Evolutionary conservation across 805 yeast genomes (phyloP).

Genomic region (Candida namnaoensis): DNA sequence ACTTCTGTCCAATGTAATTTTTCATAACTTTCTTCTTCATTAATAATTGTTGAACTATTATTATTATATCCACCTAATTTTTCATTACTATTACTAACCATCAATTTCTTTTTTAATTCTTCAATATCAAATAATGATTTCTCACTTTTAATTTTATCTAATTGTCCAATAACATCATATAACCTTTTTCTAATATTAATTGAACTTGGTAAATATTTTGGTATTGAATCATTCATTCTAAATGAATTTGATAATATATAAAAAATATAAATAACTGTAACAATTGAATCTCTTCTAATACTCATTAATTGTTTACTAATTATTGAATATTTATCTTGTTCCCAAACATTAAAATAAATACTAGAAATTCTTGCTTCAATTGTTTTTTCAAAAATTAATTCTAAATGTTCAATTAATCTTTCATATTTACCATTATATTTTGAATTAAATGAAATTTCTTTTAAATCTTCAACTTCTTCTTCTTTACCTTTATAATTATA

Average conservation of each 20-base stretch:
- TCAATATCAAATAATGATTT: constrained; percentile 1
- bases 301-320: constrained; percentile 30
- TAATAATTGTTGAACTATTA: background rate
- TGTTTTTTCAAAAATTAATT: constrained; percentile 29
- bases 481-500: constrained; percentile 32
- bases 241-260: constrained; percentile 34
- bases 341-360: constrained; percentile 35
- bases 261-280: constrained; percentile 34
- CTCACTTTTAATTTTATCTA: constrained; percentile 14
- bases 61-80: constrained; percentile 3
- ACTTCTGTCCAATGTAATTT: constrained; percentile 35
- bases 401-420: constrained; percentile 27
- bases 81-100: constrained; percentile 1
- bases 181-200: constrained; percentile 32
- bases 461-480: too few species aligned
- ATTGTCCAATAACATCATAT: constrained; percentile 27
- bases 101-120: constrained; percentile 6
- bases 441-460: too few species aligned
- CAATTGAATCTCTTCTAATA: constrained; percentile 37
- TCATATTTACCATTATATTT: constrained; percentile 13
- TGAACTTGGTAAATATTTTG: constrained; percentile 36
- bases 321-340: constrained; percentile 27
- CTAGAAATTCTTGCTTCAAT: constrained; percentile 44
- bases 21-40: constrained; percentile 6
- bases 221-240: constrained; percentile 26